Evolutionary conservation across 2,329 filamentous ascomycete genomes (phyloP), one percentile per base, ranked within the genome.

Genomic region (Pezicula neosporulosa): DNA sequence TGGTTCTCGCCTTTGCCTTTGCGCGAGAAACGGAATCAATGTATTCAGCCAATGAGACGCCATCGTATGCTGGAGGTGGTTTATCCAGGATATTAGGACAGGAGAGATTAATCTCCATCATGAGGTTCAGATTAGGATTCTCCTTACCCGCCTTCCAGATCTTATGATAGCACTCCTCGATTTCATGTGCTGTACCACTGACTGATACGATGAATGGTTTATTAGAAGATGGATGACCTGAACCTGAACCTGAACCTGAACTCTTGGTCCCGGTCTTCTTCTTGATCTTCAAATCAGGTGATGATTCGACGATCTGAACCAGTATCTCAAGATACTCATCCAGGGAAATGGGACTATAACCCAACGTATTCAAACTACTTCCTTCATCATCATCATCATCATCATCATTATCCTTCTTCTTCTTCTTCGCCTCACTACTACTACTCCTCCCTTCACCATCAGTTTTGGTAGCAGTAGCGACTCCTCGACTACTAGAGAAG

Each of bases 61-160:
- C 67, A 7, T 80, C 76, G 64, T 91, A 92, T 0, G 88, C 88
- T 6, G 88, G 87, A 1, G 89, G 89, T 1, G 87, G 83, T 44
- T 78, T 77, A 16, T 72, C 71, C 0, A 78, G 75, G 46, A 92
- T 91, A 61, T 93, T 92, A 0, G 89, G 89, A 59, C 89, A 92
- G 30, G 82, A 87, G 28, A 92, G 78, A 63, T 93, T 93, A 61
- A 92, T 74, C 67, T 93, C 89, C 73, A 91, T 81, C 57, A 82
- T 67, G 4, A 65, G 56, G 1, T 63, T 58, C n/a, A 76, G 45
- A 6, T 50, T 28, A 5, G 6, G 9, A 15, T 44, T 28, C 24
- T 27, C 56, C 52, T 4, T 30, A 3, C 18, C 19, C 13, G 18
- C 27, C 21, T 21, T 46, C 45, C 18, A 39, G 12, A 19, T 37